These are phyloP conservation scores for Immersiporthe knoxdaviesiana DNA, from an alignment of 2,329 filamentous ascomycete genomes.

Conservation along the genomic window DNA sequence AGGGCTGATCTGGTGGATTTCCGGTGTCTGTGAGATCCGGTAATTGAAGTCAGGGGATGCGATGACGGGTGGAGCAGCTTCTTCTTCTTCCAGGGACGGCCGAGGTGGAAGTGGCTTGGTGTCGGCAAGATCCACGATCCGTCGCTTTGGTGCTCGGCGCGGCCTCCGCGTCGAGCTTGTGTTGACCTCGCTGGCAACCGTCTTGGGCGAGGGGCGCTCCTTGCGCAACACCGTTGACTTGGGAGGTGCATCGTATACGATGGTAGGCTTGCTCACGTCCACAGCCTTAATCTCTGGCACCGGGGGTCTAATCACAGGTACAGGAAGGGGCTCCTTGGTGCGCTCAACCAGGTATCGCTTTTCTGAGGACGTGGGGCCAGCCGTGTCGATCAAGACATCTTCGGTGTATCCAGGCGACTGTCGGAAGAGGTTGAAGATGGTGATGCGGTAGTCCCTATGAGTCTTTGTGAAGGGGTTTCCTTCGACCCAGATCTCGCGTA, in stretches of 20 bases:
- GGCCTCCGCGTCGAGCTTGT: slow-evolving; percentile 61
- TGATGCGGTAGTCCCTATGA: slow-evolving; percentile 81
- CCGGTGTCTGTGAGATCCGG: slow-evolving; percentile 48
- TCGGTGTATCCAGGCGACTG: slow-evolving; percentile 86
- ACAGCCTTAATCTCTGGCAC: slow-evolving; percentile 64
- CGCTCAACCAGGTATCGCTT: slow-evolving; percentile 83
- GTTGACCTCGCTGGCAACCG: slow-evolving; percentile 61
- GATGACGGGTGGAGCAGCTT: slow-evolving; percentile 29
- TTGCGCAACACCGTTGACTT: slow-evolving; percentile 61
- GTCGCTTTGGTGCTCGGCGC: slow-evolving; percentile 61
- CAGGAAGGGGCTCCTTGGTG: slow-evolving; percentile 72
- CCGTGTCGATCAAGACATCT: slow-evolving; percentile 86
- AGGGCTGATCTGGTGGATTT: slow-evolving; percentile 41
- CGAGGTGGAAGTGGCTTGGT: slow-evolving; percentile 45
- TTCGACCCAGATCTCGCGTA: slow-evolving; percentile 89
- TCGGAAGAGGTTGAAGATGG: slow-evolving; percentile 95
- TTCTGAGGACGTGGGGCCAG: slow-evolving; percentile 82
- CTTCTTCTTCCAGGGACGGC: slow-evolving; percentile 36
- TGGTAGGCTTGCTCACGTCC: slow-evolving; percentile 69
- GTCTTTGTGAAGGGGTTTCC: slow-evolving; percentile 92
- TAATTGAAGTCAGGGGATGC: slow-evolving; percentile 44
- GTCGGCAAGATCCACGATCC: slow-evolving; percentile 67
- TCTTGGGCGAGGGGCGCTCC: slow-evolving; percentile 57
- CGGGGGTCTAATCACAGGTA: slow-evolving; percentile 76
- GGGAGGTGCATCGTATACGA: slow-evolving; percentile 55